Conservation (phyloP, 768 basidiomycete genomes). For the Termitomyces sp. region DNA sequence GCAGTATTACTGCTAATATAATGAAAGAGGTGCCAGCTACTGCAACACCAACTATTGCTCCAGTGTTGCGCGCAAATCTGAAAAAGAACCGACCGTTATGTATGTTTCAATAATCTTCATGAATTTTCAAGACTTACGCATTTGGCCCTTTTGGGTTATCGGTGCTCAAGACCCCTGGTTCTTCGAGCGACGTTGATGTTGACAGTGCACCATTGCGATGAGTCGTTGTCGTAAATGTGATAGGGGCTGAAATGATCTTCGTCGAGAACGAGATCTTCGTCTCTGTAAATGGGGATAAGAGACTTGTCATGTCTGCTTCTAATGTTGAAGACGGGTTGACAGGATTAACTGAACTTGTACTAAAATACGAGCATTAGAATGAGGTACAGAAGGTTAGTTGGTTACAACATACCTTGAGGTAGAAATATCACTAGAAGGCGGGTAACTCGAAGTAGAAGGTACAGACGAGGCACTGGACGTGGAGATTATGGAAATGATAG, state of each 20-base stretch:
- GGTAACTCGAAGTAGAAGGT: neutral
- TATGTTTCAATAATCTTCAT: neutral
- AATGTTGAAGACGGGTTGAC: neutral
- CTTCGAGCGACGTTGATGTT: conserved; percentile 17
- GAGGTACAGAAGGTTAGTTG: neutral
- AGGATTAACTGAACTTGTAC: neutral
- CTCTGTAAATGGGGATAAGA: neutral
- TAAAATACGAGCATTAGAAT: neutral
- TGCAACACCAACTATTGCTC: conserved; percentile 32
- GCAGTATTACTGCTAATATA: conserved; percentile 21
- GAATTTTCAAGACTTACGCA: conserved; percentile 13
- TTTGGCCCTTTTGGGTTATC: conserved; percentile 16
- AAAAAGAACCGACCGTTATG: neutral
- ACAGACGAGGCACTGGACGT: neutral
- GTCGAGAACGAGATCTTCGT: neutral
- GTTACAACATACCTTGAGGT: neutral
- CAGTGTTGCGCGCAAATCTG: conserved; percentile 33
- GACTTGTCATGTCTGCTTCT: neutral
- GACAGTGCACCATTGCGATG: conserved; percentile 5
- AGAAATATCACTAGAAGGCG: neutral
- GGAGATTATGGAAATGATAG: neutral
- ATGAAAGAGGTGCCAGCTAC: conserved; percentile 22
- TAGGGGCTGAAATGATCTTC: neutral
- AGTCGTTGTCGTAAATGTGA: conserved; percentile 9
- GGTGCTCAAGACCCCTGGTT: conserved; percentile 27